Percentiles rank a stretch among this genome's conserved stretches.
These are phyloP conservation scores for Ganoderma lucidum DNA, from an alignment of 1,284 basidiomycete species.

Conservation along the genomic window DNA sequence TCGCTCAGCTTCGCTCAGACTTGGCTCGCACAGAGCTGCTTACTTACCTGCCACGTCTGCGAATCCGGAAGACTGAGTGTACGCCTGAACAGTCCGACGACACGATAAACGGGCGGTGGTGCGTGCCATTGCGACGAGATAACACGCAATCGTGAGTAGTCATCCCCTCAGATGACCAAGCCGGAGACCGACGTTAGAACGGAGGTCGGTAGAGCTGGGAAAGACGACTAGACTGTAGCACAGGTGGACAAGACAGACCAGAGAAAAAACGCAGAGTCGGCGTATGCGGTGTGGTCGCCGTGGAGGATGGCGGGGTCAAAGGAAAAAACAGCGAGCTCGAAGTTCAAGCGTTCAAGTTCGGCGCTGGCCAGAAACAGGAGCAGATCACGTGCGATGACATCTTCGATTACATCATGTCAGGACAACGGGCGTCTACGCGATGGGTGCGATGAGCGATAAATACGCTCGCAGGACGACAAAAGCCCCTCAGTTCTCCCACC, in stretches of 20 bases:
- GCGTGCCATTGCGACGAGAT: constrained; percentile 20
- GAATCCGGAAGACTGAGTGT: not conserved
- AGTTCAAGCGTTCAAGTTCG: not conserved
- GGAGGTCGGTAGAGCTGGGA: too few species aligned
- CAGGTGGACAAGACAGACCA: not conserved
- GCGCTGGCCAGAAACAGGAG: not conserved
- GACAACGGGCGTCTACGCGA: constrained; percentile 19
- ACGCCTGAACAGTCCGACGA: not conserved
- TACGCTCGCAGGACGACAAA: constrained; percentile 20
- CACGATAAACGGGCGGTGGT: not conserved
- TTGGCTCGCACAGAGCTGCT: not conserved
- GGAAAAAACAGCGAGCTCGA: constrained; percentile 17
- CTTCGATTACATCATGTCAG: constrained; percentile 31
- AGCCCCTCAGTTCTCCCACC: constrained; percentile 18
- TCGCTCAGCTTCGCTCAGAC: not conserved
- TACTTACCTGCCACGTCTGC: not conserved
- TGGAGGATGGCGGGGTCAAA: constrained; percentile 17
- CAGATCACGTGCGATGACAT: constrained; percentile 24
- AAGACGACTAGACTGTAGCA: not conserved
- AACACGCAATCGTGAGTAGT: constrained; percentile 33
- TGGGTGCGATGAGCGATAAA: constrained; percentile 32
- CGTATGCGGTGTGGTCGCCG: constrained; percentile 13
- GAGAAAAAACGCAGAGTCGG: not conserved
- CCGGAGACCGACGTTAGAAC: not conserved
- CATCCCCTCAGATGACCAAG: constrained; percentile 19